Base-by-base conservation (phyloP, 2,329 filamentous ascomycete species). In the Aspergillus hortae region DNA sequence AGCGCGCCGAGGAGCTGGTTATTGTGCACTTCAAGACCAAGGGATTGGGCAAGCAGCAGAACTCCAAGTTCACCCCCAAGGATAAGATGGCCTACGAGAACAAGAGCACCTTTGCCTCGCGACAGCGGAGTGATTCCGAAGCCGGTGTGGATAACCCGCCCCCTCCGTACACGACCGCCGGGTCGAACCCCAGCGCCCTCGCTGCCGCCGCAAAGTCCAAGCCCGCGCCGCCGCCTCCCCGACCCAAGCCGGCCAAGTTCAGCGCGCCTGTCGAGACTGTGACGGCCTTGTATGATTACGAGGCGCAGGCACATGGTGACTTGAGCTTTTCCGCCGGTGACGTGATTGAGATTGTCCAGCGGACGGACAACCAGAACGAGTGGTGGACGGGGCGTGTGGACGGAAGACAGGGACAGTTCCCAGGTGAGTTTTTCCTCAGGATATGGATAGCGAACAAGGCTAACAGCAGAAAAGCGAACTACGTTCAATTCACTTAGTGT, bases 11-110 rank as follows among this genome's bases (percentile, higher is more conserved):
- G 72, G 84, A 83, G 35, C 78, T 99, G 15, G 80, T 83, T 11
- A 96, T 99, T 58, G 86, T 89, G 57, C 90, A 92, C 61, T 99
- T 92, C 82, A 96, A 95, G 76, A 89, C 90, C 0, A 91, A 88
- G 0, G 92, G 90, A 10, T 84, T 85, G 44, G 64, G 64, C 51
- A 42, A 42, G 40, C 64, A 68, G 50, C 60, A 63, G 21, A 63
- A 64, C 33, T 66, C 68, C 14, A 72, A 67, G 44, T 52, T 70
- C 33, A 45, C 52, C 21, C 60, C 63, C 17, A 72, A 74, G 58
- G 67, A 68, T 49, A 70, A 70, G 48, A 54, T 70, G 33, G 66
- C 63, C 9, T 62, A 65, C 17, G 72, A 75, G 54, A 58, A 61
- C 40, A 76, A 73, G 58, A 60, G 61, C 49, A 65, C 65, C 42